Conservation (phyloP, 2,329 filamentous ascomycete species). For the Botrytis tulipae region DNA sequence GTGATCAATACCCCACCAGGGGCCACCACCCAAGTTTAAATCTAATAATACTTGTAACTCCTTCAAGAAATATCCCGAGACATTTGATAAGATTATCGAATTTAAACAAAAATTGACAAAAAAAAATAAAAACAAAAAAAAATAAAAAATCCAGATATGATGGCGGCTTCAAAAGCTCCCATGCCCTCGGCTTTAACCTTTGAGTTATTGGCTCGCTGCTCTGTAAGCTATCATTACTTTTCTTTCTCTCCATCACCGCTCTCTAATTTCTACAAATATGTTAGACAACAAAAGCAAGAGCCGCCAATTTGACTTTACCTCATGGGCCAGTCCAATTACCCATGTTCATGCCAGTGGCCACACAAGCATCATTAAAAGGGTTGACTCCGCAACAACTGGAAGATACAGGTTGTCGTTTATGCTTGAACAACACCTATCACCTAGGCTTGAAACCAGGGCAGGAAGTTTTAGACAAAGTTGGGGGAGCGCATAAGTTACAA, state of each 20-base stretch:
- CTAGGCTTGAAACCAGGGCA: conserved; percentile 93
- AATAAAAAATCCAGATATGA: background rate
- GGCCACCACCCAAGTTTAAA: background rate
- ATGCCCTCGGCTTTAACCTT: conserved; percentile 71
- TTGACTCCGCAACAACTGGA: conserved; percentile 90
- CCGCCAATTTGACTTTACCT: conserved; percentile 80
- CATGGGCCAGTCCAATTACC: conserved; percentile 90
- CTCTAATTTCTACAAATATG: conserved; percentile 16
- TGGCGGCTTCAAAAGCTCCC: conserved; percentile 23
- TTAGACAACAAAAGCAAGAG: conserved; percentile 90
- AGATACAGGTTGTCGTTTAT: conserved; percentile 82
- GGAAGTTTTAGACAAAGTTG: conserved; percentile 78
- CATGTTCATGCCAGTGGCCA: conserved; percentile 98
- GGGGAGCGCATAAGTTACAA: conserved; percentile 91
- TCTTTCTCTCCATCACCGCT: conserved; percentile 6
- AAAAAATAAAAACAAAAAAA: no score
- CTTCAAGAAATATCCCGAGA: background rate
- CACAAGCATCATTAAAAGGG: conserved; percentile 92
- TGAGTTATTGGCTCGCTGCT: conserved; percentile 75
- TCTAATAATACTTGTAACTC: background rate
- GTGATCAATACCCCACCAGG: background rate
- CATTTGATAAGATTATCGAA: background rate
- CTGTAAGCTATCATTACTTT: conserved; percentile 53
- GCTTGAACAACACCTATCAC: conserved; percentile 98
- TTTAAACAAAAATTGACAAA: background rate